Evolutionary conservation across 805 yeast species (phyloP), one percentile per base, ranked within the genome.

Genomic region (Sungouiozyma intestinalis): DNA sequence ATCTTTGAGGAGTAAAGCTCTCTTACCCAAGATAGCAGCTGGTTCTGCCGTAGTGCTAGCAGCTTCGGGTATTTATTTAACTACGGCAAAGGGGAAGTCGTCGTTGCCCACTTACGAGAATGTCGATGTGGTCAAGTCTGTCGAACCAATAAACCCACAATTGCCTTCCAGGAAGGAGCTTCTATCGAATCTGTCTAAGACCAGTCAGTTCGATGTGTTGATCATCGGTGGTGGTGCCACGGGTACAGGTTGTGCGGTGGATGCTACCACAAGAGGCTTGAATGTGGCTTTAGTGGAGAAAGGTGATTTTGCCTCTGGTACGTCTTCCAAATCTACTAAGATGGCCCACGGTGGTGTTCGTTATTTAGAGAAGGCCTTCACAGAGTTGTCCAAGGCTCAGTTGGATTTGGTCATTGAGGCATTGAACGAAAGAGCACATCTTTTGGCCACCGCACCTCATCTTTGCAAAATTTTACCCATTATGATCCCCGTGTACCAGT

Each of bases 321-420:
- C 97, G 14, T 83, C 94, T 7, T 86, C 96, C 31, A 84, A 87
- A 56, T 84, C 95, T 14, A 88, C 97, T 39, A 88, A 88, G 67
- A 84, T 88, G 79, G 95, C 95, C 36, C 97, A 88, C 60, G 97
- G 97, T 51, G 97, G 97, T 62, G 96, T 88, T 35, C 73, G 97
- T 56, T 88, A 88, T 64, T 73, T 88, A 57, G 97, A 88, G 63
- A 88, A 88, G 69, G 97, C 97, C 33, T 77, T 88, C 55, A 86
- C 86, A 76, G 87, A 86, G 67, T 72, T 88, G 40, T 87, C 94
- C 44, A 86, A 85, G 64, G 90, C 80, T 46, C 97, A 88, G 68
- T 71, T 83, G 63, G 85, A 83, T 65, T 72, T 86, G 54, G 95
- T 86, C 48, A 81, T 84, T 53, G 95, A 86, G 64, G 95, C 95